Conservation (phyloP, 2,329 filamentous ascomycete genomes). For the Trichoderma sp. region DNA sequence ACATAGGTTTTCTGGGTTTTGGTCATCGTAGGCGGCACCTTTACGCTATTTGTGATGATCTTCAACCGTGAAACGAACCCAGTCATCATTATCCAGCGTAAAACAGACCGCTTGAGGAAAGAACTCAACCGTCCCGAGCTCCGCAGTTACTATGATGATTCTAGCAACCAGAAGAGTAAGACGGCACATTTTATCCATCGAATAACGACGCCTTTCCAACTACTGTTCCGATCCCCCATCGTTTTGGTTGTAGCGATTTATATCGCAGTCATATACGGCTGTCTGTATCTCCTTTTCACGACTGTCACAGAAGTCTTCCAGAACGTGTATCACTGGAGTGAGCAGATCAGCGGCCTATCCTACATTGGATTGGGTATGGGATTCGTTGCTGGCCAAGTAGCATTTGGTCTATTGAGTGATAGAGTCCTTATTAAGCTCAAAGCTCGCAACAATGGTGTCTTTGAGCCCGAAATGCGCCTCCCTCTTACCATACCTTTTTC, state of each 20-base stretch:
- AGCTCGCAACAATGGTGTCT: slow-evolving; percentile 20
- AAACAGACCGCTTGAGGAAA: slow-evolving; percentile 43
- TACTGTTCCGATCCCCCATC: slow-evolving; percentile 49
- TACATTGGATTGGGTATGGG: slow-evolving; percentile 49
- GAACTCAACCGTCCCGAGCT: slow-evolving; percentile 43
- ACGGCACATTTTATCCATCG: slow-evolving; percentile 40
- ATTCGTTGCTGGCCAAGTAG: slow-evolving; percentile 38
- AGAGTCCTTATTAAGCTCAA: slow-evolving; percentile 38
- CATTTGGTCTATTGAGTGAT: slow-evolving; percentile 44
- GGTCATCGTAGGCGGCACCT: slow-evolving; percentile 40
- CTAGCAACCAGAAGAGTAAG: slow-evolving; percentile 23
- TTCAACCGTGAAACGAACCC: slow-evolving; percentile 41
- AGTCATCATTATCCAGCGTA: slow-evolving; percentile 49
- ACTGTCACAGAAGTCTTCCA: slow-evolving; percentile 51
- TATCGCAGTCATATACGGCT: slow-evolving; percentile 13
- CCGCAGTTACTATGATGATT: slow-evolving; percentile 46
- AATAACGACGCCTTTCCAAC: slow-evolving; percentile 48
- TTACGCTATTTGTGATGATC: slow-evolving; percentile 28
- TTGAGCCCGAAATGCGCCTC: slow-evolving; percentile 34
- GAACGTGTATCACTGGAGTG: slow-evolving; percentile 21
- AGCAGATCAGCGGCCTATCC: slow-evolving; percentile 41
- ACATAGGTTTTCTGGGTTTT: slow-evolving; percentile 38
- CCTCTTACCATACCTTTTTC: slow-evolving; percentile 34
- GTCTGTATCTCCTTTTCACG: slow-evolving; percentile 14
- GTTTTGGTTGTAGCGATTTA: slow-evolving; percentile 41